Evolutionary conservation across 2,329 filamentous ascomycete genomes (phyloP).

Genomic region (Nemania sp.): DNA sequence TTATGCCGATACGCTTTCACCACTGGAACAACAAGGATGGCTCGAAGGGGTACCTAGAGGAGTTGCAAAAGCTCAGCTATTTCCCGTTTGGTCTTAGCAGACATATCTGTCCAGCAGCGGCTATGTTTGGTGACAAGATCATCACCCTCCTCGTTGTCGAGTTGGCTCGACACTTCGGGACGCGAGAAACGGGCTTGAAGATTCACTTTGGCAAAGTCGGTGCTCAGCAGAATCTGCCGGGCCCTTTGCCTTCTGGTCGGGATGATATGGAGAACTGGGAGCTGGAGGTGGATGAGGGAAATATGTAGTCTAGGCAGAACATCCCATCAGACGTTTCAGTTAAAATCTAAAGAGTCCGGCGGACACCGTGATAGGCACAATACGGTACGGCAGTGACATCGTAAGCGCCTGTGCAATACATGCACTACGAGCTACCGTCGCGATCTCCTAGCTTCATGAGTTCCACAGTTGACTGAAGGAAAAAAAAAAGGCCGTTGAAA

Average conservation of each 20-base stretch:
- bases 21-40: neutral
- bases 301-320: neutral
- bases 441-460: too few species aligned
- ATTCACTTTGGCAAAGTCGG: constrained; percentile 21
- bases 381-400: too few species aligned
- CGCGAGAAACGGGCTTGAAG: constrained; percentile 2
- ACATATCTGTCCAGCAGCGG: constrained; percentile 40
- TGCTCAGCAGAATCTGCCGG: neutral
- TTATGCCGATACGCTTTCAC: constrained; percentile 46
- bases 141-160: constrained; percentile 37
- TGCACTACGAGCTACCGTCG: too few species aligned
- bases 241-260: constrained; percentile 35
- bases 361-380: too few species aligned
- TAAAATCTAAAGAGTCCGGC: too few species aligned
- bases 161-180: constrained; percentile 33
- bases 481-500: too few species aligned
- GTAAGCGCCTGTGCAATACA: too few species aligned
- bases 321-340: too few species aligned
- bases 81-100: constrained; percentile 40
- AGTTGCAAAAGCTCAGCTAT: constrained; percentile 31
- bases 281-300: constrained; percentile 9
- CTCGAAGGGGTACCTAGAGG: too few species aligned
- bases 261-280: constrained; percentile 40
- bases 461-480: too few species aligned
- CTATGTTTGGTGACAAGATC: constrained; percentile 38